Conservation (phyloP, 2,329 filamentous ascomycete species). For the Alternaria sp. region DNA sequence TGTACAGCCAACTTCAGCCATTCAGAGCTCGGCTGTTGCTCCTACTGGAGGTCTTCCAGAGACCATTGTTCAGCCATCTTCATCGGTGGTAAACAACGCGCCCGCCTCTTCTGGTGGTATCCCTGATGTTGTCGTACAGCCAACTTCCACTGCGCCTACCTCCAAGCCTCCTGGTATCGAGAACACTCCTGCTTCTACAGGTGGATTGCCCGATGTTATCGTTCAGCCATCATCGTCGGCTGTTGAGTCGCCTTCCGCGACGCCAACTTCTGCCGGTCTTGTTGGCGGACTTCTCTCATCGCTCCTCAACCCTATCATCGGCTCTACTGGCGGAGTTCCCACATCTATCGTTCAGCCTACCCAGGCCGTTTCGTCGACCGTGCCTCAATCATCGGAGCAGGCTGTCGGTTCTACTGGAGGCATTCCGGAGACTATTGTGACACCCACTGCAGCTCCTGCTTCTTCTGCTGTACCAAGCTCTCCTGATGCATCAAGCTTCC, state of each 20-base stretch:
- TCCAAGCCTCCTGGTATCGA: slow-evolving; percentile 4
- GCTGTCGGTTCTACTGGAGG: slow-evolving; percentile 25
- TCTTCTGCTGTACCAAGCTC: slow-evolving; percentile 17
- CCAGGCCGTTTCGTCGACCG: slow-evolving; percentile 3
- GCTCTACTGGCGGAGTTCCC: slow-evolving; percentile 32
- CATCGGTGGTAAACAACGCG: background rate
- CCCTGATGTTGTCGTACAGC: slow-evolving; percentile 3
- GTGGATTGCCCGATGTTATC: slow-evolving; percentile 9
- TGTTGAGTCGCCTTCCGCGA: slow-evolving; percentile 1
- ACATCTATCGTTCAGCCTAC: slow-evolving; percentile 33
- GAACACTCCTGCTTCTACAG: slow-evolving; percentile 10
- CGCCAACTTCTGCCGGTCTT: slow-evolving; percentile 10
- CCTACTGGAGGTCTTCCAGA: slow-evolving; percentile 8
- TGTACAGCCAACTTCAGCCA: slow-evolving; percentile 17
- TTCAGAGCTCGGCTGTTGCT: background rate
- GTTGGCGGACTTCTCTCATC: slow-evolving; percentile 19
- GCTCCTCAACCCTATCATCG: slow-evolving; percentile 27
- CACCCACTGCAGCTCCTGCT: slow-evolving; percentile 21
- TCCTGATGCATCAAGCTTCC: slow-evolving; percentile 29
- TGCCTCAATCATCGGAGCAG: slow-evolving; percentile 19
- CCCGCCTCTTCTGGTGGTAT: background rate
- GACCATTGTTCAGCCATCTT: slow-evolving; percentile 13
- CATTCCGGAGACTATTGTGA: slow-evolving; percentile 28
- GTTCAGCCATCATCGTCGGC: slow-evolving; percentile 16
- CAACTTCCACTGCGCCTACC: background rate